These are phyloP conservation scores for Paspalum notatum DNA, from an alignment of 176 grass and related monocot genomes.

Conservation along the genomic window DNA sequence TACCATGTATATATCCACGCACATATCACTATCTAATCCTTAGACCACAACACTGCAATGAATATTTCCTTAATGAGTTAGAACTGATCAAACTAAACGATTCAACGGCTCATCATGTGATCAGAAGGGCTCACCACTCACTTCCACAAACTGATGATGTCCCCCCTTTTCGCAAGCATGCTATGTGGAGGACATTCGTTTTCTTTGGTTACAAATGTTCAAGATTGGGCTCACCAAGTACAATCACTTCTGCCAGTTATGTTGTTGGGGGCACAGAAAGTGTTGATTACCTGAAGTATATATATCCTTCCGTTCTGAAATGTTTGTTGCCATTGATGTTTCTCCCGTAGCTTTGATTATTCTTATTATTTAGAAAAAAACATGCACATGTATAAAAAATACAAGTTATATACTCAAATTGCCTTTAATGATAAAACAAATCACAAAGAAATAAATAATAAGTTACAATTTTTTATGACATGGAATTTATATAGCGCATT, in stretches of 20 bases:
- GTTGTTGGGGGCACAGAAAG: not conserved
- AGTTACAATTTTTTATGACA: not conserved
- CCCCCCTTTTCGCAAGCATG: not conserved
- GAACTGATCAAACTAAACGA: not conserved
- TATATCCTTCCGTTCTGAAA: not conserved
- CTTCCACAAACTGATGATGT: not conserved
- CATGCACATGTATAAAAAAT: no score
- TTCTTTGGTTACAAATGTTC: not conserved
- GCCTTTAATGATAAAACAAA: no score
- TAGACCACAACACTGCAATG: not conserved
- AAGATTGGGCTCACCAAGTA: not conserved
- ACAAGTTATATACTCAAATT: no score
- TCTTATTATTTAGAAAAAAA: no score
- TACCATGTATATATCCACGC: slow-evolving; percentile 6
- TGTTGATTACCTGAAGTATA: not conserved
- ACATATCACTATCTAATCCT: slow-evolving; percentile 10
- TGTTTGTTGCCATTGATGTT: no score
- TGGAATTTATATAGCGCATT: no score
- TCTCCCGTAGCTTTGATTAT: no score
- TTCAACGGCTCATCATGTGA: slow-evolving; percentile 31
- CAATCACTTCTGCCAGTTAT: not conserved
- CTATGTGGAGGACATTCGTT: not conserved
- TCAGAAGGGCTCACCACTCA: not conserved
- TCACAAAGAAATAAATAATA: no score
- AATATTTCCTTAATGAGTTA: not conserved